A percentile compares a stretch with the other conserved stretches of the same genome.
These are phyloP conservation scores for Phytophthora pluvialis DNA, from an alignment of 352 stramenopile species.

Conservation along the genomic window DNA sequence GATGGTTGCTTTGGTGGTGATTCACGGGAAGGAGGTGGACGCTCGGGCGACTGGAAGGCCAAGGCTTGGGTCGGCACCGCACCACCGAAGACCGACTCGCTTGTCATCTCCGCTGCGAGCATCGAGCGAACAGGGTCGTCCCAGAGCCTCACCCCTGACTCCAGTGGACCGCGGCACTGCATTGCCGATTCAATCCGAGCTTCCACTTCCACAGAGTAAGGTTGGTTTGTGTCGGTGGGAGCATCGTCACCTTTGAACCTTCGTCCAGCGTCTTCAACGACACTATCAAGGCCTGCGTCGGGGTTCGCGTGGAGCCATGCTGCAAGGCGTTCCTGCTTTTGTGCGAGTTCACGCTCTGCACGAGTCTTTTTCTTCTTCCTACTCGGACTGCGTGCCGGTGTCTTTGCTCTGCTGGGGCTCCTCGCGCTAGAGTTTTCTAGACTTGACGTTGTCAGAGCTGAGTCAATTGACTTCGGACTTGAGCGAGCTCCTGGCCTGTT, in stretches of 20 bases:
- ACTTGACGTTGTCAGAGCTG: slow-evolving; percentile 2
- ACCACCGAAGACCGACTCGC: slow-evolving; percentile 60
- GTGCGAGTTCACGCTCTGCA: slow-evolving; percentile 24
- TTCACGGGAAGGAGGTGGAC: neutral
- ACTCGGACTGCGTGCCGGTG: slow-evolving; percentile 16
- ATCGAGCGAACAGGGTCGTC: slow-evolving; percentile 53
- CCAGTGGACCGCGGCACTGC: slow-evolving; percentile 20
- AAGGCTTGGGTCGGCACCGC: slow-evolving; percentile 42
- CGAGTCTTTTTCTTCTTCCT: slow-evolving; percentile 37
- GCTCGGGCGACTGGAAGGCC: slow-evolving; percentile 25
- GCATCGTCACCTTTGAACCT: neutral
- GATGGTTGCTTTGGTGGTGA: neutral
- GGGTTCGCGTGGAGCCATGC: slow-evolving; percentile 28
- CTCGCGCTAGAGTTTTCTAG: neutral
- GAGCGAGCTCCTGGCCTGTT: slow-evolving; percentile 1
- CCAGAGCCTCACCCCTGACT: slow-evolving; percentile 43
- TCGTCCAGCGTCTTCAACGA: slow-evolving; percentile 3
- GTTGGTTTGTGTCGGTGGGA: neutral
- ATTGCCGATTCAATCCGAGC: slow-evolving; percentile 42
- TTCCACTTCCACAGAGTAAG: slow-evolving; percentile 50
- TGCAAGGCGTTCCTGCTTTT: slow-evolving; percentile 28
- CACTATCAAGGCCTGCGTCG: neutral
- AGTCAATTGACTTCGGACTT: slow-evolving; percentile 8
- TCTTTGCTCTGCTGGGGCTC: slow-evolving; percentile 12
- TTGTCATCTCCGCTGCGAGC: slow-evolving; percentile 61